Percentiles rank a stretch among this genome's conserved stretches.
phyloP scores from a whole-genome alignment of 306 rosid species.

The Carpinus viminea region DNA sequence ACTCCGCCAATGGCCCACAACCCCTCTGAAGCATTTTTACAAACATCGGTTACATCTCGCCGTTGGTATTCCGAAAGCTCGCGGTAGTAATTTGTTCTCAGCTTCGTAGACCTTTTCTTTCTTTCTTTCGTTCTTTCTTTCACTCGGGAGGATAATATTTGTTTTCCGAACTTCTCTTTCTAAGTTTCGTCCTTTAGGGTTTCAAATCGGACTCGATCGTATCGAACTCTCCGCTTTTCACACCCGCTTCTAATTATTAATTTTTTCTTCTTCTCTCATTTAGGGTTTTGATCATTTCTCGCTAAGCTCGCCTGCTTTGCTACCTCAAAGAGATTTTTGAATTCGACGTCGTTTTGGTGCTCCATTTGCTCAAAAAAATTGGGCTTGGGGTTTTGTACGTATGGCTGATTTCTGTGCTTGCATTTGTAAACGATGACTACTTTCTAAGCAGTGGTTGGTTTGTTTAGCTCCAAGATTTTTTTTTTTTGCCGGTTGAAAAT shows the following conservation, averaged over 20 bases:
- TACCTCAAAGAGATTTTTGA: conserved; percentile 26
- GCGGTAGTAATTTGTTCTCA: neutral
- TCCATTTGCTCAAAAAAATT: conserved; percentile 39
- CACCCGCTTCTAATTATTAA: conserved; percentile 35
- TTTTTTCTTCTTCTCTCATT: conserved; percentile 11
- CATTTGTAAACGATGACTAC: neutral
- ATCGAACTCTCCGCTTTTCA: conserved; percentile 62
- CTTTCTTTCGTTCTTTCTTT: neutral
- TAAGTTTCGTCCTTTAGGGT: conserved; percentile 49
- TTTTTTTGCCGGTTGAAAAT: conserved; percentile 14
- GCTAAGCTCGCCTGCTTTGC: conserved; percentile 1
- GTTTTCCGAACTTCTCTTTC: conserved; percentile 47
- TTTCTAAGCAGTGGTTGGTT: neutral
- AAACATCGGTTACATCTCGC: neutral
- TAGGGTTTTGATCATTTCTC: conserved; percentile 53
- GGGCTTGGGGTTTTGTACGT: conserved; percentile 57
- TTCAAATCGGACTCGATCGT: conserved; percentile 61
- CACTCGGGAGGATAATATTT: conserved; percentile 17
- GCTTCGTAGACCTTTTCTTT: conserved; percentile 1
- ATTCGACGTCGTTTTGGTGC: conserved; percentile 33
- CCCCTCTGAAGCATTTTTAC: neutral
- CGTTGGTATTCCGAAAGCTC: neutral
- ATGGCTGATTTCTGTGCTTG: conserved; percentile 30
- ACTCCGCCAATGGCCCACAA: neutral
- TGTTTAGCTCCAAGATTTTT: neutral